Evolutionary conservation across 345 rosid species (phyloP), one percentile per base, ranked within the genome.

Genomic region (Brassica nigra): DNA sequence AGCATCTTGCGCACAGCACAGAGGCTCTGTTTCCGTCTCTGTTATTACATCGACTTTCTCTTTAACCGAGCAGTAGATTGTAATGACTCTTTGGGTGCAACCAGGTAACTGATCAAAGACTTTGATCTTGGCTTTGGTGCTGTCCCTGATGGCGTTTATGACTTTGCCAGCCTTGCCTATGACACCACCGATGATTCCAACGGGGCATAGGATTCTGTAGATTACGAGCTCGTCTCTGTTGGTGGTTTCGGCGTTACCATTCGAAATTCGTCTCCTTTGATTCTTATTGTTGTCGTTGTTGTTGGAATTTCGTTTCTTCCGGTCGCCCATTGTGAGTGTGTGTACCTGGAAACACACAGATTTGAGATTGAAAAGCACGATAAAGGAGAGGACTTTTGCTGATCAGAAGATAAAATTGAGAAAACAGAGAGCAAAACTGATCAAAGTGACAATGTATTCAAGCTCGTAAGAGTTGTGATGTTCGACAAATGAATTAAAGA

Each of bases 101-200:
- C 68, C 44, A 33, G 44, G 68, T n/a, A 33, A 33, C 44, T 63
- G 42, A 33, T 63, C 68, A 33, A 63, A n/a, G 18, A 63, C 44
- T 33, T 63, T 63, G 68, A 33, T 33, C 6, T 33, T 63, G 0
- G 68, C 68, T 15, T 33, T 63, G 27, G 42, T n/a, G 68, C 0
- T 63, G 15, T 62, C 36, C 7, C 37, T 12, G 3, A 12, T 62
- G 9, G 36, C 66, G 66, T 62, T 62, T 62, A 62, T 62, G 68
- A 63, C 27, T 63, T 63, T 63, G 16, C 68, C 68, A 15, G 27
- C 15, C 44, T 63, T 63, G 18, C 66, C 66, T 30, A 62, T 62
- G 3, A 62, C 39, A 14, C 66, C 66, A 6, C 66, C 66, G 34
- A 62, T 30, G 37, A 62, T 16, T 30, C 66, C 66, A 7, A 14